Conservation (phyloP, 192 early-diverging fungal genomes). For the Backusella australiensis region DNA sequence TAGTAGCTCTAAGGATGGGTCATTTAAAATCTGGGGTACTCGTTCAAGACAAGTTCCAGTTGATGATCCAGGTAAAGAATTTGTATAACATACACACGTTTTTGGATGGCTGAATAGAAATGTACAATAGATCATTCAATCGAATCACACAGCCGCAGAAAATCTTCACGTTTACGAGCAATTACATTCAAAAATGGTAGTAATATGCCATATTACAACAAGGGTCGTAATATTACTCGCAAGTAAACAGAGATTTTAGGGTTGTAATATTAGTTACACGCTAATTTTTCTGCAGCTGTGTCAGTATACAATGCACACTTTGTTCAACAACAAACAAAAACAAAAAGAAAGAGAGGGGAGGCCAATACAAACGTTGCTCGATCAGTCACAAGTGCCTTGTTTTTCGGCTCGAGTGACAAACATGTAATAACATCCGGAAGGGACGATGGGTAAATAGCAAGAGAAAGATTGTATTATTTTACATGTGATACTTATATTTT, state of each 20-base stretch:
- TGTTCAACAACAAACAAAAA: neutral
- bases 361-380: neutral
- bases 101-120: neutral
- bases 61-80: constrained; percentile 8
- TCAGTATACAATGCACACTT: constrained; percentile 47
- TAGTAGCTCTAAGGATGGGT: constrained; percentile 12
- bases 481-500: neutral
- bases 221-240: no score
- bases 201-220: no score
- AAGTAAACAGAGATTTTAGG: no score
- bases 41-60: constrained; percentile 8
- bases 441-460: constrained; percentile 54
- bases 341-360: neutral
- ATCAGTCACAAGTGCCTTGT: constrained; percentile 56
- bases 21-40: constrained; percentile 31
- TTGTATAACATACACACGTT: no score
- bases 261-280: no score
- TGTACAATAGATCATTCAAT: constrained; percentile 32
- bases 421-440: constrained; percentile 60
- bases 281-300: no score
- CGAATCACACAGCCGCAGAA: neutral
- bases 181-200: no score
- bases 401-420: constrained; percentile 39
- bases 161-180: no score
- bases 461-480: no score